Percentiles rank a stretch among this genome's conserved stretches.
These are phyloP conservation scores for Sclerotinia subarctica DNA, from an alignment of 2,329 filamentous ascomycete genomes.

Conservation along the genomic window DNA sequence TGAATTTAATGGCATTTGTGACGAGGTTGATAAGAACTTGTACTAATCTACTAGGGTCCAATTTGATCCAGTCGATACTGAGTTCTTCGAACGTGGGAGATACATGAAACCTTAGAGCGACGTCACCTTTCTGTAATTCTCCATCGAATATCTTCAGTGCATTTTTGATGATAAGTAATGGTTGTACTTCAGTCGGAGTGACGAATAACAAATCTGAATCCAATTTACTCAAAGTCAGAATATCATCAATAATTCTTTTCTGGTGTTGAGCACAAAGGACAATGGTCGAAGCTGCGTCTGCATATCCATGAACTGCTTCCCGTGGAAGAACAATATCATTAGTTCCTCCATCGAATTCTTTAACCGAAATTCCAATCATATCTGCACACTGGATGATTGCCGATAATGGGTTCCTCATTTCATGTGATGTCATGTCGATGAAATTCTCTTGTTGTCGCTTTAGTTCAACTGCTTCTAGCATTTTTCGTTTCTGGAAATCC, in stretches of 20 bases:
- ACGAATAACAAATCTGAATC: constrained; percentile 69
- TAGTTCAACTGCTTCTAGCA: constrained; percentile 52
- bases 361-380: constrained; percentile 52
- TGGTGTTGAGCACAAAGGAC: constrained; percentile 70
- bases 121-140: constrained; percentile 66
- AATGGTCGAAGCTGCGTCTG: constrained; percentile 80
- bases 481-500: constrained; percentile 44
- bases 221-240: constrained; percentile 64
- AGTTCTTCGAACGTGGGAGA: constrained; percentile 59
- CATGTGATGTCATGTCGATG: constrained; percentile 71
- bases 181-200: constrained; percentile 67
- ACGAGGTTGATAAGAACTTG: constrained; percentile 79
- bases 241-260: constrained; percentile 67
- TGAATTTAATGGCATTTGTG: constrained; percentile 82
- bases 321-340: constrained; percentile 59
- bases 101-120: constrained; percentile 62
- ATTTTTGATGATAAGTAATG: constrained; percentile 62
- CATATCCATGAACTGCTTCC: constrained; percentile 50
- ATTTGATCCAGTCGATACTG: constrained; percentile 59
- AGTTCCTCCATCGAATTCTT: constrained; percentile 51
- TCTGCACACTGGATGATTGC: constrained; percentile 71
- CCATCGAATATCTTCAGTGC: constrained; percentile 77
- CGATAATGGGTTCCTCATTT: constrained; percentile 70
- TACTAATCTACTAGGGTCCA: constrained; percentile 71
- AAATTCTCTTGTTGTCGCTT: constrained; percentile 75